Evolutionary conservation across 2,329 filamentous ascomycete genomes (phyloP).

Genomic region (Colletotrichum sp.): DNA sequence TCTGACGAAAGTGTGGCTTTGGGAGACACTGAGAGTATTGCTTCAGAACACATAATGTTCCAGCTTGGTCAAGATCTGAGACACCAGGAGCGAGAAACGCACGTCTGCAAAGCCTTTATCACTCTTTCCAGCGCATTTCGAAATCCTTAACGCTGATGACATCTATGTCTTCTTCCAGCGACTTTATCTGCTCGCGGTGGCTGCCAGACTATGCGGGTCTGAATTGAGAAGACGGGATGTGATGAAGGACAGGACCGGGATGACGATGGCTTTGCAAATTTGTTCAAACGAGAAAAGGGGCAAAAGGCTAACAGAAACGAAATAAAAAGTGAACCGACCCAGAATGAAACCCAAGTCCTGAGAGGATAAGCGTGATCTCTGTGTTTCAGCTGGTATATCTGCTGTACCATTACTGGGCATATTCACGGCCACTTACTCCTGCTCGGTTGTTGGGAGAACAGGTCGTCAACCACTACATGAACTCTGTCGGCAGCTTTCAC

Average conservation of each 20-base stretch:
- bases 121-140: no score
- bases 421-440: neutral
- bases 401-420: neutral
- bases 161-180: no score
- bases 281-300: no score
- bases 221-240: no score
- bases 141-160: no score
- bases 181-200: no score
- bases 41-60: neutral
- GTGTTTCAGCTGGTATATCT: neutral
- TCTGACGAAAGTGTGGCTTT: neutral
- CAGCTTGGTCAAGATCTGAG: neutral
- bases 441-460: neutral
- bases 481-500: neutral
- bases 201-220: no score
- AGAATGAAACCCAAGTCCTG: neutral
- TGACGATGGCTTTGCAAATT: no score
- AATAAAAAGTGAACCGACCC: no score
- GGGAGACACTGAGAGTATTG: neutral
- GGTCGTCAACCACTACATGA: fast-evolving
- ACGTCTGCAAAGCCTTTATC: neutral
- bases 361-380: neutral
- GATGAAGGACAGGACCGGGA: no score
- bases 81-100: neutral
- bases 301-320: no score